Evolutionary conservation across 805 yeast genomes (phyloP).

Genomic region (Wickerhamomyces bisporus): DNA sequence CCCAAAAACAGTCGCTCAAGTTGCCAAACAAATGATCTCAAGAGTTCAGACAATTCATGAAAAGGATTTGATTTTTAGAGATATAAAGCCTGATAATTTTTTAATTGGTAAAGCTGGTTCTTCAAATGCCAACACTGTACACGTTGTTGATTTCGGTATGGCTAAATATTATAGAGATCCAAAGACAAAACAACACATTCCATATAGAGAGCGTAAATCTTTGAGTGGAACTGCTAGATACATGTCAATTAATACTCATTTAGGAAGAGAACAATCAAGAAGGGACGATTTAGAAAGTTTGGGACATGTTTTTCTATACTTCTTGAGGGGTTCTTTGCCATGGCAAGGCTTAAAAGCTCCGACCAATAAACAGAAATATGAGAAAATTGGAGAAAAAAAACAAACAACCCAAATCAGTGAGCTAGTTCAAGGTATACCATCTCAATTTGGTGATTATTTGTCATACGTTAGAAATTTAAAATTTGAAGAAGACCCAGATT

Average conservation of each 20-base stretch:
- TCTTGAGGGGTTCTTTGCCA: slow-evolving; percentile 72
- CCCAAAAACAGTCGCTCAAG: slow-evolving; percentile 65
- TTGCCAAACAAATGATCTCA: slow-evolving; percentile 74
- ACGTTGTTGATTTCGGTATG: slow-evolving; percentile 82
- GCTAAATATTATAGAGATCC: slow-evolving; percentile 83
- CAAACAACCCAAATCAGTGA: slow-evolving; percentile 62
- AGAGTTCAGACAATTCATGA: slow-evolving; percentile 71
- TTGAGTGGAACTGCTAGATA: slow-evolving; percentile 82
- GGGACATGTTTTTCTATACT: slow-evolving; percentile 80
- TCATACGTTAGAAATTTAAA: slow-evolving; percentile 61
- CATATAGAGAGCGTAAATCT: slow-evolving; percentile 75
- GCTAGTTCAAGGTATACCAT: slow-evolving; percentile 57
- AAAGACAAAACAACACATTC: slow-evolving; percentile 72
- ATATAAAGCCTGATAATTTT: slow-evolving; percentile 81
- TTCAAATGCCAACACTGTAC: slow-evolving; percentile 61
- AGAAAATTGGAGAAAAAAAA: slow-evolving; percentile 78
- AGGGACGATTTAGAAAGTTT: slow-evolving; percentile 78
- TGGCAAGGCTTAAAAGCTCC: slow-evolving; percentile 92
- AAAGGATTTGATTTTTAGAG: slow-evolving; percentile 72
- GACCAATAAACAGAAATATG: slow-evolving; percentile 77
- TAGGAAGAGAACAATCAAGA: slow-evolving; percentile 79
- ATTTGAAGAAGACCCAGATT: slow-evolving; percentile 79
- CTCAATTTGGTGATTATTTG: slow-evolving; percentile 70
- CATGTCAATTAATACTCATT: slow-evolving; percentile 85
- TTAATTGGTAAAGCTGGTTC: slow-evolving; percentile 59